Evolutionary conservation across 2,329 filamentous ascomycete species (phyloP).

Genomic region (Fusarium concolor): DNA sequence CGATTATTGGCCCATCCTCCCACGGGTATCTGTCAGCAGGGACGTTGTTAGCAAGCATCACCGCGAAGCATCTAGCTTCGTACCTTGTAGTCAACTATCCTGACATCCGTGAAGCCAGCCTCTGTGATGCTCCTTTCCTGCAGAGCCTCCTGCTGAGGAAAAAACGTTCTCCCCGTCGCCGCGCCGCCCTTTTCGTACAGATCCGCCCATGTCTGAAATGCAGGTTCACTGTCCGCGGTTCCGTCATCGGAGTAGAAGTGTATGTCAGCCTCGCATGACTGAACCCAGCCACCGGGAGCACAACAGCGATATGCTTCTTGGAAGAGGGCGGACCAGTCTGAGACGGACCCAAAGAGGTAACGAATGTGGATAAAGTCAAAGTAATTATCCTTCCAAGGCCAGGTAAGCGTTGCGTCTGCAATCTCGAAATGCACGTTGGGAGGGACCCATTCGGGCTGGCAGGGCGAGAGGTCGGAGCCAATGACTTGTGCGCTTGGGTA

Average conservation of each 20-base stretch:
- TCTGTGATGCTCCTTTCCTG: constrained; percentile 31
- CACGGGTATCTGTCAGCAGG: constrained; percentile 27
- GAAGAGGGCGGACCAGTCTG: constrained; percentile 35
- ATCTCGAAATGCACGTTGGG: constrained; percentile 40
- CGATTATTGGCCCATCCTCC: constrained; percentile 40
- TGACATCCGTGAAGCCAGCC: constrained; percentile 38
- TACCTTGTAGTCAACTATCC: constrained; percentile 36
- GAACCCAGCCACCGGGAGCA: constrained; percentile 35
- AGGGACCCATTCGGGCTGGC: constrained; percentile 40
- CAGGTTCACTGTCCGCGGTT: constrained; percentile 27
- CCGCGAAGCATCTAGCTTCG: background rate
- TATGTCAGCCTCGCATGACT: constrained; percentile 39
- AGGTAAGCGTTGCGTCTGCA: constrained; percentile 35
- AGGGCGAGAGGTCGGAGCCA: constrained; percentile 39
- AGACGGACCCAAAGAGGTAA: constrained; percentile 38
- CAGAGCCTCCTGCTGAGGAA: constrained; percentile 25
- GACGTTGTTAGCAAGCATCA: constrained; percentile 5
- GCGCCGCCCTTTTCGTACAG: constrained; percentile 24
- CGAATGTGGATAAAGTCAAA: constrained; percentile 41
- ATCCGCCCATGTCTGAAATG: constrained; percentile 19
- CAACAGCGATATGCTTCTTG: constrained; percentile 38
- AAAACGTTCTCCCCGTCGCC: constrained; percentile 22
- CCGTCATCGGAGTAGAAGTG: constrained; percentile 36
- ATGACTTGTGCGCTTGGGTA: constrained; percentile 33
- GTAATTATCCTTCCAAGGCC: constrained; percentile 37